Percentiles rank a stretch among this genome's conserved stretches.
Conservation (phyloP, 2,329 filamentous ascomycete species). For the Pestalotiopsis sp. region DNA sequence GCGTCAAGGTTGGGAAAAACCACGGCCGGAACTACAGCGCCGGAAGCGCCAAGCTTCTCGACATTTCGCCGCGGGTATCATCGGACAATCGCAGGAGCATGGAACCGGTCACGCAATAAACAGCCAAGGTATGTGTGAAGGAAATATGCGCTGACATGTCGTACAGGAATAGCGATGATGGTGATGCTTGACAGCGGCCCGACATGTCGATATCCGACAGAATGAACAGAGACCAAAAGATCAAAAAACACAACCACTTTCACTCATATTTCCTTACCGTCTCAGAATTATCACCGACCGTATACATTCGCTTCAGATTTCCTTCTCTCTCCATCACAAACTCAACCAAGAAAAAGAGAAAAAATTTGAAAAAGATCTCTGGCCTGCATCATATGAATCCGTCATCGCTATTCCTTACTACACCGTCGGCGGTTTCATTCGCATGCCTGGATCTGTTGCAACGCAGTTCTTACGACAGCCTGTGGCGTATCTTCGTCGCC, state of each 20-base stretch:
- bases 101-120: constrained; percentile 29
- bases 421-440: background rate
- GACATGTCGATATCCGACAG: background rate
- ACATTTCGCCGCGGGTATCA: constrained; percentile 61
- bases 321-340: background rate
- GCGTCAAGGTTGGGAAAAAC: constrained; percentile 65
- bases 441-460: background rate
- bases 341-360: background rate
- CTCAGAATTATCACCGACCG: constrained; percentile 10
- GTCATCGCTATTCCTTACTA: background rate
- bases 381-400: background rate
- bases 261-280: background rate
- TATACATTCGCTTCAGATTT: constrained; percentile 30
- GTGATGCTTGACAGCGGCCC: background rate
- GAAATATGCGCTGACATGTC: background rate
- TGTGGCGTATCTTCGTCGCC: background rate
- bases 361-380: background rate
- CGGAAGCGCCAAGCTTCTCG: constrained; percentile 74
- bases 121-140: constrained; percentile 3
- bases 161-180: constrained; percentile 18
- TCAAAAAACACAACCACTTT: background rate
- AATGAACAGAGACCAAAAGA: constrained; percentile 5
- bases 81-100: constrained; percentile 47
- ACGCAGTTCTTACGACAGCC: background rate
- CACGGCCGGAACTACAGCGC: constrained; percentile 75